Percentiles rank a stretch among this genome's conserved stretches.
phyloP scores from a whole-genome alignment of 2,329 filamentous ascomycete genomes.

The Colletotrichum paranaense region DNA sequence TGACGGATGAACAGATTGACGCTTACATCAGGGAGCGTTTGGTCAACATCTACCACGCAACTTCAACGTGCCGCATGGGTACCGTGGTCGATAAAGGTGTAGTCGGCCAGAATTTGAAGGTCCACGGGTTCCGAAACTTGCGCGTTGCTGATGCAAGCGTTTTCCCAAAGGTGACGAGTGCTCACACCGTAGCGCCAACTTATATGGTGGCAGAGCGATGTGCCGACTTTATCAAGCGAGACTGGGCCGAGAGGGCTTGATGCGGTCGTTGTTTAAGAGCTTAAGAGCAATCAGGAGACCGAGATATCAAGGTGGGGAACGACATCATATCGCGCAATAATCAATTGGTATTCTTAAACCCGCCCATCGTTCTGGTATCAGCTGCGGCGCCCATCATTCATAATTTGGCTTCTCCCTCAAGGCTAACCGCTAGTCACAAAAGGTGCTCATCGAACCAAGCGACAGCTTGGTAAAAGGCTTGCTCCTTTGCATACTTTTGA shows the following conservation, averaged over 20 bases:
- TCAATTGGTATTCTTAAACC: background rate
- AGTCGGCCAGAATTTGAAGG: conserved; percentile 31
- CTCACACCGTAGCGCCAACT: conserved; percentile 43
- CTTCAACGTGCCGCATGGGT: conserved; percentile 38
- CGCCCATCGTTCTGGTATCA: too few relatives aligned
- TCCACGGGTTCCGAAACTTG: conserved; percentile 36
- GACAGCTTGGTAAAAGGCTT: conserved; percentile 82
- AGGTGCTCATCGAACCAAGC: conserved; percentile 79
- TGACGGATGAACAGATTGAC: conserved; percentile 45
- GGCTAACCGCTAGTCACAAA: conserved; percentile 38
- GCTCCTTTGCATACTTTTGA: conserved; percentile 80
- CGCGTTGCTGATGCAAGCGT: conserved; percentile 43
- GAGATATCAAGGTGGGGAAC: background rate
- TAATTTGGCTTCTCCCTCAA: background rate
- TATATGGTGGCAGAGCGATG: conserved; percentile 47
- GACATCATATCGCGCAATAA: background rate
- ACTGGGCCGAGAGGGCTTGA: conserved; percentile 14
- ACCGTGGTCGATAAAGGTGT: conserved; percentile 28
- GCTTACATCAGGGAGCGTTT: conserved; percentile 33
- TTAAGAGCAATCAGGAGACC: background rate
- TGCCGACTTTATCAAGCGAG: conserved; percentile 43
- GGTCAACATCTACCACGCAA: conserved; percentile 15
- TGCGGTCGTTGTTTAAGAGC: background rate
- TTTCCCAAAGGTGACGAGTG: conserved; percentile 43
- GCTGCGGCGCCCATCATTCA: background rate